phyloP scores from a whole-genome alignment of 2,329 filamentous ascomycete genomes.

The Cercospora sojina region DNA sequence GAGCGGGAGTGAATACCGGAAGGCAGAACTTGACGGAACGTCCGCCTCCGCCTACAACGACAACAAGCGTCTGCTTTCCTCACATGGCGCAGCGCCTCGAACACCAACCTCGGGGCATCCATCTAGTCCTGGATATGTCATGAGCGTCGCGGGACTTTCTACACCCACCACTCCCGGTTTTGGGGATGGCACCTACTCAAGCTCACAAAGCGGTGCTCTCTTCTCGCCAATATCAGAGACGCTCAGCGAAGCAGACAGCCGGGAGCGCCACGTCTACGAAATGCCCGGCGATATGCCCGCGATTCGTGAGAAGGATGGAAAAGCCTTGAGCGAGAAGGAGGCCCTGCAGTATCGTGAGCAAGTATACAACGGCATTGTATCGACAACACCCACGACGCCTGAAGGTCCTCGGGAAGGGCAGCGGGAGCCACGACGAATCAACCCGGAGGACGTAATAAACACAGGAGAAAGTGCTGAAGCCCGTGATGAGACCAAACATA shows the following conservation, averaged over 20 bases:
- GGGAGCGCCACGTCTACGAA: conserved; percentile 42
- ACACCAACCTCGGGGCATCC: conserved; percentile 17
- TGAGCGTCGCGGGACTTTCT: conserved; percentile 16
- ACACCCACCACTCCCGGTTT: conserved; percentile 22
- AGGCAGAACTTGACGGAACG: conserved; percentile 46
- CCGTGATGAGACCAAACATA: conserved; percentile 20
- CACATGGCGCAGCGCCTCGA: conserved; percentile 16
- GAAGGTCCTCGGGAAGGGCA: conserved; percentile 13
- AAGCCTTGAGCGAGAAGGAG: conserved; percentile 50
- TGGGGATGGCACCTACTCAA: conserved; percentile 33
- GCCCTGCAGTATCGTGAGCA: conserved; percentile 47
- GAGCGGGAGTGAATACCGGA: conserved; percentile 41
- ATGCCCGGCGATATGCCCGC: conserved; percentile 58
- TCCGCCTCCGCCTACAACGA: conserved; percentile 24
- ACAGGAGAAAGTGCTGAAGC: conserved; percentile 10
- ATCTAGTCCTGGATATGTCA: conserved; percentile 23
- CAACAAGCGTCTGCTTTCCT: conserved; percentile 25
- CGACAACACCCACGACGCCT: conserved; percentile 18
- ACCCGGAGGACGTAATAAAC: conserved; percentile 31
- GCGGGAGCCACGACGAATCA: conserved; percentile 26
- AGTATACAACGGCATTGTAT: conserved; percentile 48
- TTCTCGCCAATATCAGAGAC: conserved; percentile 28
- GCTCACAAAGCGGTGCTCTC: conserved; percentile 25
- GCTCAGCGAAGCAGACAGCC: conserved; percentile 33
- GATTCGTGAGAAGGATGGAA: conserved; percentile 51